Evolutionary conservation across 306 rosid species (phyloP), one percentile per base, ranked within the genome.

Genomic region (Crotalaria pallida): DNA sequence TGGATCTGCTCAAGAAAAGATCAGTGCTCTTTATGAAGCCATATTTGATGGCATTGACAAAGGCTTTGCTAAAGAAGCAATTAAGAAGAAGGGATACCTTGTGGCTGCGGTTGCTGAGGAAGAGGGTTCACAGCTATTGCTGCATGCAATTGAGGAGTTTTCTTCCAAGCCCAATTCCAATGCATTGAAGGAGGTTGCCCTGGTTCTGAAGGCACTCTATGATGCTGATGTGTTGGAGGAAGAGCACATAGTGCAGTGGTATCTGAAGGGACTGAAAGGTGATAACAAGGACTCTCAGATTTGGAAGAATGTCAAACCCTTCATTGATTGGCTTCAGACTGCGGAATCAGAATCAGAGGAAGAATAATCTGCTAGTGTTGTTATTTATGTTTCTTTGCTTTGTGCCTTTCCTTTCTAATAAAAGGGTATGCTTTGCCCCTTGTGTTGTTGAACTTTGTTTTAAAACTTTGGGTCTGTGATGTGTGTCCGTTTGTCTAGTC

Each of bases 281-380:
- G 80, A 64, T 19, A 45, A 65, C 50, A 84, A 82, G 81, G 65
- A 61, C 69, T 77, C 89, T 0, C 69, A 58, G 81, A 65, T 87
- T 23, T 84, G 92, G 92, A 84, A 87, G 83, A 87, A 82, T 51
- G 77, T 65, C 13, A 38, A 70, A 48, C 92, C 89, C 16, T 82
- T 87, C 77, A 65, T 87, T 8, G 79, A 75, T 0, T 87, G 92
- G 92, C 89, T 87, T 34, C 89, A 84, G 83, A 87, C 23, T 78
- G 92, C 92, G 0, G 92, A 87, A 71, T 87, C 92, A 15, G 92
- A 87, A 69, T 33, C 92, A 0, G 92, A 84, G 66, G 84, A 80
- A 70, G 92, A 87, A 22, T 83, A 36, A 52, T 3, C 17, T 50
- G 62, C 23, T 29, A 3, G 2, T 0, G 0, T 17, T 59, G 9